Percentiles rank a stretch among this genome's conserved stretches.
Evolutionary conservation across 768 basidiomycete species (phyloP).

Genomic region (Termitomyces sp.): DNA sequence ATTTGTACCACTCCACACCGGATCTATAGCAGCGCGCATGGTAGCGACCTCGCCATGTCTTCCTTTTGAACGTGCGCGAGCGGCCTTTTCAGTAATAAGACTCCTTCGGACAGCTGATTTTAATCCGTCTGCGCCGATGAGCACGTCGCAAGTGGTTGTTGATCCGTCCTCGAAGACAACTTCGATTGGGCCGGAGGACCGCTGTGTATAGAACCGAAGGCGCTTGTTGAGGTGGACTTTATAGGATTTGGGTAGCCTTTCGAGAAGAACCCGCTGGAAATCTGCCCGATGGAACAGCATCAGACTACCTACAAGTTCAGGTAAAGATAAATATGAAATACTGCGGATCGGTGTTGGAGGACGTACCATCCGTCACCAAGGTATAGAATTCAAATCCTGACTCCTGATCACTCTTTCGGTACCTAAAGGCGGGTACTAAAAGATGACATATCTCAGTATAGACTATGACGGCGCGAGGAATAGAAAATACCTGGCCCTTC

Average conservation of each 20-base stretch:
- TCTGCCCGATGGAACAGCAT: slow-evolving; percentile 63
- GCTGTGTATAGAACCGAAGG: slow-evolving; percentile 52
- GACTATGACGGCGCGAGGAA: background rate
- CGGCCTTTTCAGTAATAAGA: slow-evolving; percentile 35
- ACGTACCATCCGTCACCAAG: slow-evolving; percentile 54
- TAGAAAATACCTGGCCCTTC: slow-evolving; percentile 37
- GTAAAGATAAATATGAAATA: slow-evolving; percentile 9
- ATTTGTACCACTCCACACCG: slow-evolving; percentile 55
- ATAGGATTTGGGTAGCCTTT: slow-evolving; percentile 41
- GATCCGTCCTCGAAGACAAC: slow-evolving; percentile 63
- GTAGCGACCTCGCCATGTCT: slow-evolving; percentile 34
- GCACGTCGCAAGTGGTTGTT: slow-evolving; percentile 55
- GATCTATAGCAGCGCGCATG: slow-evolving; percentile 41
- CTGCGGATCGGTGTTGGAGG: background rate
- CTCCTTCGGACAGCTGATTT: slow-evolving; percentile 50
- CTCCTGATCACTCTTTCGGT: slow-evolving; percentile 59
- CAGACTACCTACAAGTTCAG: slow-evolving; percentile 36
- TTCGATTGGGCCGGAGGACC: slow-evolving; percentile 35
- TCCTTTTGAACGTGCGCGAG: slow-evolving; percentile 30
- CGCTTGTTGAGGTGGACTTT: slow-evolving; percentile 54
- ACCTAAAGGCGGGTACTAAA: slow-evolving; percentile 48
- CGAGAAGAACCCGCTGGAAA: slow-evolving; percentile 58
- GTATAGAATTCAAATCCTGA: slow-evolving; percentile 51
- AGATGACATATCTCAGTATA: background rate
- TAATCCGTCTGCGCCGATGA: slow-evolving; percentile 70